Evolutionary conservation across 2,329 filamentous ascomycete genomes (phyloP).

Genomic region (Aspergillus tamarii): DNA sequence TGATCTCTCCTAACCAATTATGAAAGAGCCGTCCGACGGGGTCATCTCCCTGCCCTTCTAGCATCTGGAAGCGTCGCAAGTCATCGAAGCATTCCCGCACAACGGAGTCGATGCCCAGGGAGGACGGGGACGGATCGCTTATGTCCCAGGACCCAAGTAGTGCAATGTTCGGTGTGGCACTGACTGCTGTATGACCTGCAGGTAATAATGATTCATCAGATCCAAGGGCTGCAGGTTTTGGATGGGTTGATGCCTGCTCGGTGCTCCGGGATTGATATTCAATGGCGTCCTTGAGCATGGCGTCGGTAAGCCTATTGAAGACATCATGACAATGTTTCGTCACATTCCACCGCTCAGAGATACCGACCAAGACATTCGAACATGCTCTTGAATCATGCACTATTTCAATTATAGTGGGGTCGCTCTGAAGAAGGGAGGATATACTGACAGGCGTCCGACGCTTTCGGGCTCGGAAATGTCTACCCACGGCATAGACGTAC

Average conservation of each 20-base stretch:
- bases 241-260: background rate
- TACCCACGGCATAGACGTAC: background rate
- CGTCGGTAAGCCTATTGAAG: no score
- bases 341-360: no score
- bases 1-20: background rate
- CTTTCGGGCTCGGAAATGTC: background rate
- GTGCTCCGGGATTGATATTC: background rate
- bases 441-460: background rate
- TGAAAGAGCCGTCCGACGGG: background rate
- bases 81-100: background rate
- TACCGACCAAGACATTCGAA: no score
- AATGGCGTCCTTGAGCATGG: background rate
- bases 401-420: background rate
- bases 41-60: background rate
- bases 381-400: background rate
- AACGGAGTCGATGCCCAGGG: background rate
- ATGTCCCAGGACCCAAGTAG: background rate
- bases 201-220: background rate
- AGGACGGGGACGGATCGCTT: background rate
- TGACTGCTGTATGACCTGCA: background rate
- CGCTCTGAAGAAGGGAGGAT: background rate
- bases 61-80: background rate
- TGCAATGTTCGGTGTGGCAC: background rate
- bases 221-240: background rate
- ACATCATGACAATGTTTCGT: no score